Base-by-base conservation (phyloP, 371 early-diverging fungal genomes). In the Mortierella sp. region DNA sequence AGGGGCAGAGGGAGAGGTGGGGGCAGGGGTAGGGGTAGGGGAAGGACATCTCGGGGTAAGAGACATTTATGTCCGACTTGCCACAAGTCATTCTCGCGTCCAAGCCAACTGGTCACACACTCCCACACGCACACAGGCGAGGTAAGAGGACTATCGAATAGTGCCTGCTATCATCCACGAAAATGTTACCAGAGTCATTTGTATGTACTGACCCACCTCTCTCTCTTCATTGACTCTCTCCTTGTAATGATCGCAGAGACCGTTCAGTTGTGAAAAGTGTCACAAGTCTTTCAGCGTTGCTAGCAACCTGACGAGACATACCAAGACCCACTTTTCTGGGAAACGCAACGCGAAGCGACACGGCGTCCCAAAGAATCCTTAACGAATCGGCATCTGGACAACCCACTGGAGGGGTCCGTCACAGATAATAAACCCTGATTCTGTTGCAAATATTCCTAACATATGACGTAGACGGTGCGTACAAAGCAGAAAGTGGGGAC, bases 81-180 rank as follows among this genome's bases (percentile, higher is more conserved):
- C 24, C 28, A 34, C 5, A 64, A 64, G 45, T 19, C 45, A 8
- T 64, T 64, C 21, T 56, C 64, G 19, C 56, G 64, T 4, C 64
- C 64, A 41, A 64, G 64, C 23, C 64, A 64, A 31, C 34, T 56
- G n/a, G 52, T 43, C 5, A 64, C 57, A 1, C 64, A 64, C 38
- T 14, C 8, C 3, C 30, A 31, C 14, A 57, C 52, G 2, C 64
- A 64, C n/a, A 64, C 64, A 10, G 64, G 64, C 23, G 34, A 64
- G 52, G 64, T 64, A 56, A 24, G 34, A 34, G 34, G 34, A 34
- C 34, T 7, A 10, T 10, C 10, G 34, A 34, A 10, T n/a, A n/a
- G n/a, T n/a, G n/a, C n/a, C 7, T 34, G 34, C 34, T 34, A 34
- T 34, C 34, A 4, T 34, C 7, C 10, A 34, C n/a, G n/a, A n/a